Conservation (phyloP, 2,329 filamentous ascomycete species). For the Pestalotiopsis fici region DNA sequence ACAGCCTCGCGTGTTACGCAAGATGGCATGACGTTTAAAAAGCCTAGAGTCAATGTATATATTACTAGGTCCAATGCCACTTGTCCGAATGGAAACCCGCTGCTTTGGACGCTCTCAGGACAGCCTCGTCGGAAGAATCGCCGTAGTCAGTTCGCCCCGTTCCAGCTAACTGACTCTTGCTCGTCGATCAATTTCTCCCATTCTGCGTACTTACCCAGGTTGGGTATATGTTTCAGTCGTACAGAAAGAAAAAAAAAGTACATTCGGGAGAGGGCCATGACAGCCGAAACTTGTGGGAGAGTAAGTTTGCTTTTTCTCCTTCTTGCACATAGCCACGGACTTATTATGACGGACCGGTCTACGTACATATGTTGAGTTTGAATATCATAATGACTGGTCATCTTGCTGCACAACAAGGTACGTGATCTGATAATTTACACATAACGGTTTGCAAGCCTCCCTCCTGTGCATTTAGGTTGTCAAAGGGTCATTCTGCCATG, state of each 20-base stretch:
- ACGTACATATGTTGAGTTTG: neutral
- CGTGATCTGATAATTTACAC: neutral
- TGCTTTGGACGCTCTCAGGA: neutral
- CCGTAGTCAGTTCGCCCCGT: neutral
- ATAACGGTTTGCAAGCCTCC: neutral
- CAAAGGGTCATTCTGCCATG: neutral
- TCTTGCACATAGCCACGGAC: neutral
- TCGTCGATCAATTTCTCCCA: neutral
- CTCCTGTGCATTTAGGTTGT: neutral
- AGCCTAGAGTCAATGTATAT: neutral
- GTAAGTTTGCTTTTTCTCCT: neutral
- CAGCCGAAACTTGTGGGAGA: neutral
- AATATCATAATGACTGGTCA: neutral
- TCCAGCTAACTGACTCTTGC: neutral
- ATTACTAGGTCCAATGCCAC: neutral
- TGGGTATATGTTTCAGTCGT: neutral
- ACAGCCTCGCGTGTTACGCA: neutral
- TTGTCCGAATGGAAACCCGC: neutral
- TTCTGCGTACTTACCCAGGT: neutral
- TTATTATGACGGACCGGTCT: neutral
- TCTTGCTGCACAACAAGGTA: neutral
- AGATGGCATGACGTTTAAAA: neutral
- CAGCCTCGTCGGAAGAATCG: neutral
- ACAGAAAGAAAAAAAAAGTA: no score
- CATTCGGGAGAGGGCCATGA: neutral